phyloP scores from a whole-genome alignment of 352 stramenopile species.

The Blastocystis sp. region DNA sequence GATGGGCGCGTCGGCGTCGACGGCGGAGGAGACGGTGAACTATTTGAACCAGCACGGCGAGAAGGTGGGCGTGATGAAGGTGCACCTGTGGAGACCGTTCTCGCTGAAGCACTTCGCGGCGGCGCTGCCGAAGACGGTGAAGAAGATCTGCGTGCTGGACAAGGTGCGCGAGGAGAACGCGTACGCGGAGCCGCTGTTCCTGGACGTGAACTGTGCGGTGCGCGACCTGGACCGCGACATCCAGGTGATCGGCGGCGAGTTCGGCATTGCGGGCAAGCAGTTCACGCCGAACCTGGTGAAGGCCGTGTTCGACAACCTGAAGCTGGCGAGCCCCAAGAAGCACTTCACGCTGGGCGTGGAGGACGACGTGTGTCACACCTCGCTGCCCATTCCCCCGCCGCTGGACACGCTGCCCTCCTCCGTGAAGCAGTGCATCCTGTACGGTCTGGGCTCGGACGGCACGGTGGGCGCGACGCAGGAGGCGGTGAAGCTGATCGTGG shows the following conservation, averaged over 20 bases:
- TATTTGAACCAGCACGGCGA: conserved; percentile 78
- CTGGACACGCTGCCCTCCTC: conserved; percentile 74
- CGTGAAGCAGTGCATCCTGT: conserved; percentile 85
- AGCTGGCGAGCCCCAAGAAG: conserved; percentile 72
- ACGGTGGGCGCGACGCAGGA: conserved; percentile 75
- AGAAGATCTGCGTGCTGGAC: conserved; percentile 78
- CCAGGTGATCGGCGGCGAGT: conserved; percentile 75
- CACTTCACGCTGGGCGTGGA: conserved; percentile 81
- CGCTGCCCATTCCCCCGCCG: conserved; percentile 72
- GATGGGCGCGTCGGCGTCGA: conserved; percentile 75
- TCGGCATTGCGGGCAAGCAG: conserved; percentile 75
- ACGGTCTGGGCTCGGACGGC: conserved; percentile 79
- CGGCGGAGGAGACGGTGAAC: conserved; percentile 75
- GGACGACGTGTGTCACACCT: conserved; percentile 76
- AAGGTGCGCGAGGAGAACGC: conserved; percentile 76
- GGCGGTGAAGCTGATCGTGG: conserved; percentile 75
- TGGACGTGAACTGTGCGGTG: conserved; percentile 79
- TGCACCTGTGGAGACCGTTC: conserved; percentile 78
- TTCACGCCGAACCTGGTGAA: conserved; percentile 78
- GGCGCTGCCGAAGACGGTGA: conserved; percentile 75
- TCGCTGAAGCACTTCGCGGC: conserved; percentile 77
- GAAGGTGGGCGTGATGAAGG: conserved; percentile 79
- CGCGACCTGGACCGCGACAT: conserved; percentile 72
- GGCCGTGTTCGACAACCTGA: conserved; percentile 76
- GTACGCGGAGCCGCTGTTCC: conserved; percentile 76